Base-by-base conservation (phyloP, 2,329 filamentous ascomycete genomes). In the Ophiostoma perfectum region DNA sequence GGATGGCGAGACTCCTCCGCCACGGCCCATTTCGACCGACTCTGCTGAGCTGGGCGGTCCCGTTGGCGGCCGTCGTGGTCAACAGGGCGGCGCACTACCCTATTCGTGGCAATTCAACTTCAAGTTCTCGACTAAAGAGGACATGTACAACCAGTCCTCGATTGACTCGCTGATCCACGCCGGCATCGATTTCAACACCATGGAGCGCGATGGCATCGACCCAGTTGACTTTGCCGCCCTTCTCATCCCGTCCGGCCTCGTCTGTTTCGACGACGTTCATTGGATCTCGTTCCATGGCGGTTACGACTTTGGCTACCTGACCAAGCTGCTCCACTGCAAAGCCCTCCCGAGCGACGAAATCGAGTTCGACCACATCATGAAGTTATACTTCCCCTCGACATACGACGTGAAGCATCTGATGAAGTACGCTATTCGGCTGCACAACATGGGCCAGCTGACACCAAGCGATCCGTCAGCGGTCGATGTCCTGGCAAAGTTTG, bases 31-130 rank as follows among this genome's bases (percentile, higher is more conserved):
- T 42, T 78, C 79, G 41, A 77, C 79, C 27, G 81, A 84, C 66
- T 70, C 79, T 58, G 70, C 74, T 16, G 80, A 82, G 3, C 71
- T 79, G 36, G 77, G 75, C 45, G 77, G 80, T 63, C 60, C 60
- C 4, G 65, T 68, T 5, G 65, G 81, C 79, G 69, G 74, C 78
- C 70, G 78, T 77, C 18, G 83, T 86, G 65, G 69, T 41, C 52
- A 69, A 9, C 70, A 70, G 66, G 69, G 60, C 47, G 65, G 58
- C 27, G 45, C 70, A 49, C 88, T 92, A 70, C 94, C 92, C 16
- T 96, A 91, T 76, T 96, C 94, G 18, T 99, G 95, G 95, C 94
- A 97, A 74, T 99, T 99, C 84, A 98, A 99, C 82, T 99, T 99
- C 80, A 90, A 93, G 74, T 99, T 98, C 78, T 95, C 92, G 1